These are phyloP conservation scores for Euphorbia peplus DNA, from an alignment of 345 rosid species.

Conservation along the genomic window DNA sequence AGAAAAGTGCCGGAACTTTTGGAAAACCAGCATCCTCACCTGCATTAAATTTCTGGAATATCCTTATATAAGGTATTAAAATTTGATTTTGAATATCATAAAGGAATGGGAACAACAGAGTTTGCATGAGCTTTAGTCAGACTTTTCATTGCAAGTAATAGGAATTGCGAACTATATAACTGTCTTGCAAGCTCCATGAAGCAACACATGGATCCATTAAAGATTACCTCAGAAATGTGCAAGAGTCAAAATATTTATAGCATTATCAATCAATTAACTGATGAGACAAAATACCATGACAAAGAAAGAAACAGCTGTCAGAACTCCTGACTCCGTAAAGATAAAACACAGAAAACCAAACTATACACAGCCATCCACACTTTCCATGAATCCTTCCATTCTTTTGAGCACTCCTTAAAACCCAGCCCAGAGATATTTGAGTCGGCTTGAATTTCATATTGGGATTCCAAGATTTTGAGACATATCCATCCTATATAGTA, in stretches of 20 bases:
- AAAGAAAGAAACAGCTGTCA: slow-evolving; percentile 71
- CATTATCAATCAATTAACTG: slow-evolving; percentile 5
- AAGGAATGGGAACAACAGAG: slow-evolving; percentile 54
- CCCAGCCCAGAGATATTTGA: slow-evolving; percentile 43
- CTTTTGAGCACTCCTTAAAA: slow-evolving; percentile 45
- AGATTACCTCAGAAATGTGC: slow-evolving; percentile 5
- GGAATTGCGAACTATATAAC: slow-evolving; percentile 43
- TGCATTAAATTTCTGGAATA: no score
- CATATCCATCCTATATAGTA: slow-evolving; percentile 70
- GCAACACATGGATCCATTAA: slow-evolving; percentile 45
- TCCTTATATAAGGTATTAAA: no score
- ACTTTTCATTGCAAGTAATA: slow-evolving; percentile 59
- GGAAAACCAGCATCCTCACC: no score
- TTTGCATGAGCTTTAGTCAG: slow-evolving; percentile 52
- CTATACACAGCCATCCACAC: slow-evolving; percentile 62
- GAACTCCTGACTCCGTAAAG: slow-evolving; percentile 47
- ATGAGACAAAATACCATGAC: slow-evolving; percentile 60
- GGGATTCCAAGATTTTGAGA: slow-evolving; percentile 67
- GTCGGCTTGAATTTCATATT: slow-evolving; percentile 47
- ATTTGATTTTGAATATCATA: no score
- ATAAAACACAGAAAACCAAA: slow-evolving; percentile 54
- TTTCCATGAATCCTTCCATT: slow-evolving; percentile 41
- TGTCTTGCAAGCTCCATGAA: slow-evolving; percentile 73
- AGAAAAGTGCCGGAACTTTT: no score
- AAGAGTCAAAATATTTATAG: neutral